These are phyloP conservation scores for Chaetomiaceae sp. DNA, from an alignment of 2,329 filamentous ascomycete genomes.

Conservation along the genomic window DNA sequence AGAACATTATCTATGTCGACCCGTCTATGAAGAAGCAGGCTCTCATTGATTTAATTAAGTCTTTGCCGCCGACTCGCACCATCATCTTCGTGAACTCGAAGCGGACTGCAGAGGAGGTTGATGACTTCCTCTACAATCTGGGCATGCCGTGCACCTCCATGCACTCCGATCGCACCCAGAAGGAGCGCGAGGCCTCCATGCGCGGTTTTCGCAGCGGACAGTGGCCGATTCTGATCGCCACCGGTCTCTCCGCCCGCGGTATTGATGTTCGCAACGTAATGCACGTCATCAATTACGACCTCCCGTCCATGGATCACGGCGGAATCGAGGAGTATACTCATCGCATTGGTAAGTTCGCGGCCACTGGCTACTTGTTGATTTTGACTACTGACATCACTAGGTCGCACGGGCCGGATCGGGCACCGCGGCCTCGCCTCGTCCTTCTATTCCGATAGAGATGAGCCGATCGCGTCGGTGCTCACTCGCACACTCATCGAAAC, in stretches of 20 bases:
- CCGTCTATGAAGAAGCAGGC: constrained; percentile 61
- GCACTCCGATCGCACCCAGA: constrained; percentile 79
- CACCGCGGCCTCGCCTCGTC: constrained; percentile 80
- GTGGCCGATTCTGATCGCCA: constrained; percentile 76
- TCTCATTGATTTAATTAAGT: constrained; percentile 65
- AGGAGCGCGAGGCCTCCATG: constrained; percentile 87
- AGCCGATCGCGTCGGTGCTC: constrained; percentile 64
- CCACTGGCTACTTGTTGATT: neutral
- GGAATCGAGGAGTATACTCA: constrained; percentile 92
- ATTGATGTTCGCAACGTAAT: constrained; percentile 81
- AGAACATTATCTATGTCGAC: constrained; percentile 65
- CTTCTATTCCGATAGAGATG: constrained; percentile 76
- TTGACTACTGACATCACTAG: constrained; percentile 34
- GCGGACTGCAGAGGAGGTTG: constrained; percentile 69
- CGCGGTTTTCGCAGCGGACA: constrained; percentile 72
- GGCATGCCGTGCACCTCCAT: constrained; percentile 80
- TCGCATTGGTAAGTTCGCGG: constrained; percentile 65
- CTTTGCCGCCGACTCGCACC: constrained; percentile 66
- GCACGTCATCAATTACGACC: constrained; percentile 90
- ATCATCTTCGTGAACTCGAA: constrained; percentile 89
- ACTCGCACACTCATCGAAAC: constrained; percentile 79
- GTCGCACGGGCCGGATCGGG: constrained; percentile 90
- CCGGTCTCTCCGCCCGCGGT: constrained; percentile 79
- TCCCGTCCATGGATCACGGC: constrained; percentile 68
- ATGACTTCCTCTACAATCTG: constrained; percentile 80